Conservation (phyloP, 1,284 basidiomycete species). For the Ceratobasidium sp. region DNA sequence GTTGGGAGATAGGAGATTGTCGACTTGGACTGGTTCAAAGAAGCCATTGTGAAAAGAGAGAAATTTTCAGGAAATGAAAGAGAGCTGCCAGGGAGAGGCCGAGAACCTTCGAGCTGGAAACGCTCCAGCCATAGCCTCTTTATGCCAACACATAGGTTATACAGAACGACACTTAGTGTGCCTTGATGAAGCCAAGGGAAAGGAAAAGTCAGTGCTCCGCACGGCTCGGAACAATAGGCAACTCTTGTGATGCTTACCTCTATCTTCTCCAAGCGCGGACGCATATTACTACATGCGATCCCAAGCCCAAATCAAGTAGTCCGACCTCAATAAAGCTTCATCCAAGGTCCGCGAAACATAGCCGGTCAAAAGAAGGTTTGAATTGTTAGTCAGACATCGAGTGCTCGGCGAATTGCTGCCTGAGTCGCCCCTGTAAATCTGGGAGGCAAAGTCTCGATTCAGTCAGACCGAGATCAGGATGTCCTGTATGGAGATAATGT, state of each 20-base stretch:
- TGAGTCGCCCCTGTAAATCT: conserved; percentile 20
- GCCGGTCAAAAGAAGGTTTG: conserved; percentile 38
- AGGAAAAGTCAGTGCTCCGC: conserved; percentile 11
- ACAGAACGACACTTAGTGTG: background rate
- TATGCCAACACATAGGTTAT: conserved; percentile 8
- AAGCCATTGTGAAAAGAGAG: conserved; percentile 11
- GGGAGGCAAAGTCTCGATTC: conserved; percentile 16
- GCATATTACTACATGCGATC: background rate
- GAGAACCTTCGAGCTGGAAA: conserved; percentile 29
- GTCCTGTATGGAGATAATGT: background rate
- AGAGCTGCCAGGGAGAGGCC: conserved; percentile 36
- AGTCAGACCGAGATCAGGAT: conserved; percentile 23
- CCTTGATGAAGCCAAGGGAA: conserved; percentile 5
- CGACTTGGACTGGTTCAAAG: conserved; percentile 7
- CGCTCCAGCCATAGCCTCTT: background rate
- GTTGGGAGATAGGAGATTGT: conserved; percentile 24
- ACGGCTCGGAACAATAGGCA: conserved; percentile 1
- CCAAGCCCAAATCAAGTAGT: background rate
- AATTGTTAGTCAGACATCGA: conserved; percentile 19
- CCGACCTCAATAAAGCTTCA: background rate
- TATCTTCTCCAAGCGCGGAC: background rate
- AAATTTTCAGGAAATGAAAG: background rate
- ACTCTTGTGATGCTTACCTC: conserved; percentile 8
- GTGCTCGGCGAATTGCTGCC: conserved; percentile 34
- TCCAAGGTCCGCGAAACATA: conserved; percentile 32